A percentile compares a stretch with the other conserved stretches of the same genome.
phyloP scores from a whole-genome alignment of 768 basidiomycete genomes.

The Ramaria sp. region DNA sequence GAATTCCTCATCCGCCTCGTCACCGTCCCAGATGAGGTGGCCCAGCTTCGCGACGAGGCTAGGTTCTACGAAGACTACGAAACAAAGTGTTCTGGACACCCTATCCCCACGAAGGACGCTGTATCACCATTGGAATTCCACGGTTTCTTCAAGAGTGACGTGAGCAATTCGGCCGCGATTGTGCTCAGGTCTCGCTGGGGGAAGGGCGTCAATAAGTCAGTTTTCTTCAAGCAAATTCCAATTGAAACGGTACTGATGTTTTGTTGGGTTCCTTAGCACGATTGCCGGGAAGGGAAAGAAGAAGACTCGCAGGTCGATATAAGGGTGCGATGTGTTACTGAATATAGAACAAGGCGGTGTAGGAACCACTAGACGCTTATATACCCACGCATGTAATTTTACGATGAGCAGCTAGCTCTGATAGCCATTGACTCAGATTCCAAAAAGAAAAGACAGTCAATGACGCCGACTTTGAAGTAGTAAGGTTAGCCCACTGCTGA shows the following conservation, averaged over 20 bases:
- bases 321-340: background rate
- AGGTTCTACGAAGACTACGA: background rate
- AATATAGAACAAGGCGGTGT: too few species aligned
- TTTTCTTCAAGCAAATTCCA: background rate
- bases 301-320: background rate
- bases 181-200: background rate
- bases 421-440: background rate
- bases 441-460: too few species aligned
- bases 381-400: too few species aligned
- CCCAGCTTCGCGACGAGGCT: background rate
- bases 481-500: too few species aligned
- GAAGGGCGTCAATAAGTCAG: background rate
- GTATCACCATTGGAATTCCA: background rate
- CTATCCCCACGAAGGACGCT: background rate
- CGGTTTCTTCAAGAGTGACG: conserved; percentile 3
- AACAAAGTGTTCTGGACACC: background rate
- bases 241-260: background rate
- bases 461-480: too few species aligned
- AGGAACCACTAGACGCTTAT: too few species aligned
- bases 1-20: conserved; percentile 6
- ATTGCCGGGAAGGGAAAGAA: background rate
- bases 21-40: conserved; percentile 1
- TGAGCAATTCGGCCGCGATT: background rate
- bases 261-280: background rate
- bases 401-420: too few species aligned